phyloP scores from a whole-genome alignment of 2,329 filamentous ascomycete genomes.

The Tolypocladium sp. region DNA sequence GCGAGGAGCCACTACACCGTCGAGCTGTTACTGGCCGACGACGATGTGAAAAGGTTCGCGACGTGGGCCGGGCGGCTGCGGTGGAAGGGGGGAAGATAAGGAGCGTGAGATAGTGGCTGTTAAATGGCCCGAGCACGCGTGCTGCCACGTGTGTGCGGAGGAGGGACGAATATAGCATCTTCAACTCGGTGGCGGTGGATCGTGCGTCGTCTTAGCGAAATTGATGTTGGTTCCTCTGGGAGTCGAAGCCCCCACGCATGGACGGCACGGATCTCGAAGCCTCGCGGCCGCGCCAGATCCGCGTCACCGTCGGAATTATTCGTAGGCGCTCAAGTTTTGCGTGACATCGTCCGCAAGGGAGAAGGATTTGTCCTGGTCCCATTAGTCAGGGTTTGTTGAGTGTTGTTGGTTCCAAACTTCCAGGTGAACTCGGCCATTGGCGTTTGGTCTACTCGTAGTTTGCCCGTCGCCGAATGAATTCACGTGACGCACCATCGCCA shows the following conservation, averaged over 20 bases:
- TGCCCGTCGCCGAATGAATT: neutral
- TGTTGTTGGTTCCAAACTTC: no score
- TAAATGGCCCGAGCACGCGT: neutral
- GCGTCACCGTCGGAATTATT: neutral
- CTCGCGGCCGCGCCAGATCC: neutral
- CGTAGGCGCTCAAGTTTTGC: no score
- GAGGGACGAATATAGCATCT: neutral
- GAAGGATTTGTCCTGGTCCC: neutral
- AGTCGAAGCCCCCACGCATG: neutral
- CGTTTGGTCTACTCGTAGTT: neutral
- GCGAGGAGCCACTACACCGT: slow-evolving; percentile 66
- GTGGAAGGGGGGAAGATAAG: slow-evolving; percentile 50
- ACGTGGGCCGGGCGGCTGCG: slow-evolving; percentile 64
- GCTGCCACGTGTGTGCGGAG: neutral
- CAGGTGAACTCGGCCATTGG: neutral
- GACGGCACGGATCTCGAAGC: neutral
- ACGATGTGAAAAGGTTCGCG: slow-evolving; percentile 64
- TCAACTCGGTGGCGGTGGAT: neutral
- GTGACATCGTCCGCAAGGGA: neutral
- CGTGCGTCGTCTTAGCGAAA: neutral
- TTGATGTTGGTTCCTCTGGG: neutral
- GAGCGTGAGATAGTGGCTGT: neutral
- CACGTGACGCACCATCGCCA: neutral
- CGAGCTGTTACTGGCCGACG: slow-evolving; percentile 58
- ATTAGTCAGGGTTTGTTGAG: neutral